Conservation (phyloP, 495 filamentous ascomycete genomes). For the Penicillium paxilli region DNA sequence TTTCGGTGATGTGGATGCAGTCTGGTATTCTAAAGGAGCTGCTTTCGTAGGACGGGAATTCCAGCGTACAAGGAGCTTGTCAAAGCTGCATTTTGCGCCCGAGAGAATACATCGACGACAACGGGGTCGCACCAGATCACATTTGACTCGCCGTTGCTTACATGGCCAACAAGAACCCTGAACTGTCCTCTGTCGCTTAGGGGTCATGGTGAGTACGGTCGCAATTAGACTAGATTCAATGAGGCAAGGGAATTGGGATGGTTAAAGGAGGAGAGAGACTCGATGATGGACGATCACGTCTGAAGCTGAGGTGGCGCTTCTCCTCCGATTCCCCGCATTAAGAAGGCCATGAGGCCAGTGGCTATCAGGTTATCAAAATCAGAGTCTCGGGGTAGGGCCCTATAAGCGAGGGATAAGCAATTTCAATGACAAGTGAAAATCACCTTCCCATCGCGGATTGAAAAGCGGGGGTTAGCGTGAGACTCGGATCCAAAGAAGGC, state of each 20-base stretch:
- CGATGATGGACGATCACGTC: neutral
- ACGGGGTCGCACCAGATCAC: conserved; percentile 26
- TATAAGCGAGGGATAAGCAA: neutral
- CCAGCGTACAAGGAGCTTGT: conserved; percentile 36
- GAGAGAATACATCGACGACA: conserved; percentile 34
- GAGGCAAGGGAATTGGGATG: neutral
- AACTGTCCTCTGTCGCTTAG: conserved; percentile 34
- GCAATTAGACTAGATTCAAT: neutral
- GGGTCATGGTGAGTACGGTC: conserved; percentile 13
- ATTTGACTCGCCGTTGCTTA: conserved; percentile 39
- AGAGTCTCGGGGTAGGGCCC: neutral
- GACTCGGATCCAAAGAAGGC: neutral
- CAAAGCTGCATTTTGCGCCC: conserved; percentile 34
- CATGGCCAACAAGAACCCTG: conserved; percentile 41
- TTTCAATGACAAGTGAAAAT: neutral
- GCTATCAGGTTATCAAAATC: neutral
- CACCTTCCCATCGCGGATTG: neutral
- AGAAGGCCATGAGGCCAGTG: neutral
- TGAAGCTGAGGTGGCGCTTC: neutral
- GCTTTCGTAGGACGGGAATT: conserved; percentile 15
- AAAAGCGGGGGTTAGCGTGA: neutral
- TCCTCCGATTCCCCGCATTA: neutral
- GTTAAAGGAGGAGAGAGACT: neutral
- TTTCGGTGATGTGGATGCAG: conserved; percentile 3
- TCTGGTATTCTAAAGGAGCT: conserved; percentile 23